These are phyloP conservation scores for Aphanomyces cochlioides DNA, from an alignment of 352 stramenopile genomes.

Conservation along the genomic window DNA sequence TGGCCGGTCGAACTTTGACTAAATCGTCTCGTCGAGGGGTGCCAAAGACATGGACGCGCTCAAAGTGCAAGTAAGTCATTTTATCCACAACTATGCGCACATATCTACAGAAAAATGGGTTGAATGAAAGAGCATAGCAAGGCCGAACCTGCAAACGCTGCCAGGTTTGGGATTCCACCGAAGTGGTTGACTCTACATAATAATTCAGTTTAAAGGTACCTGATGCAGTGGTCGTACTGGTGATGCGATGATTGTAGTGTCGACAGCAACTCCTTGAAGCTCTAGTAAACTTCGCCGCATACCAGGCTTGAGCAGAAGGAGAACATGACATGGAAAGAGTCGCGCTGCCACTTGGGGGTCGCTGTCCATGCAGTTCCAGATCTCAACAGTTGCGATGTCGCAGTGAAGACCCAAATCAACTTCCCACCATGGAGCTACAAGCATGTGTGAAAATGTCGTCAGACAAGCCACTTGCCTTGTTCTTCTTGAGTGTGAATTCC, in stretches of 20 bases:
- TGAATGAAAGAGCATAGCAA: background rate
- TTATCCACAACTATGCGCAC: conserved; percentile 23
- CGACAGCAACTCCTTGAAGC: conserved; percentile 3
- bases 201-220: too few relatives aligned
- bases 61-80: conserved; percentile 19
- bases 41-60: conserved; percentile 23
- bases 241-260: background rate
- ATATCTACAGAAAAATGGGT: background rate
- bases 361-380: conserved; percentile 27
- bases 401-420: conserved; percentile 21
- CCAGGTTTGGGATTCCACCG: conserved; percentile 15
- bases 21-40: background rate
- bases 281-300: background rate
- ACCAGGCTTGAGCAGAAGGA: conserved; percentile 18
- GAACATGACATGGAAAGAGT: conserved; percentile 24
- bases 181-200: conserved; percentile 6
- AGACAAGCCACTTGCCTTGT: conserved; percentile 1
- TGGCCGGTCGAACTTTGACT: background rate
- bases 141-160: conserved; percentile 8
- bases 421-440: conserved; percentile 24
- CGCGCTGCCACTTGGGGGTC: conserved; percentile 17
- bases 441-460: background rate
- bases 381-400: conserved; percentile 5
- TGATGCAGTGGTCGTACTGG: background rate
- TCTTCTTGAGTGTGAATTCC: conserved; percentile 25